Percentiles rank a stretch among this genome's conserved stretches.
Evolutionary conservation across 164 flowering plant genomes (phyloP).

Genomic region (Stephania japonica): DNA sequence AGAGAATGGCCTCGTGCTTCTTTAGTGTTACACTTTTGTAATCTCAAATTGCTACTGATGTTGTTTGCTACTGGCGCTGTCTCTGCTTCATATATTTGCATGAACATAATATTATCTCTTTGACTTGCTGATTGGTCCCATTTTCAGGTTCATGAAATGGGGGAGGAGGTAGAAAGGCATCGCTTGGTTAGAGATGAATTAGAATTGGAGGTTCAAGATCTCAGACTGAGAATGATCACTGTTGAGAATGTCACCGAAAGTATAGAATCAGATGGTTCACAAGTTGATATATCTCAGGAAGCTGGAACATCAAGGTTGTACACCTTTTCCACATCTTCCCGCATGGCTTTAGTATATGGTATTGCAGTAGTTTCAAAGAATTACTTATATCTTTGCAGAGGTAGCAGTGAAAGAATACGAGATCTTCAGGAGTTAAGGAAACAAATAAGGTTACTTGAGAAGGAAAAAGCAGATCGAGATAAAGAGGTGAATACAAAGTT

Average conservation of each 20-base stretch:
- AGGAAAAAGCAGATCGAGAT: slow-evolving; percentile 46
- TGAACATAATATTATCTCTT: not conserved
- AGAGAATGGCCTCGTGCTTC: not conserved
- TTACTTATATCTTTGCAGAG: slow-evolving; percentile 25
- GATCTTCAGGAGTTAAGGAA: slow-evolving; percentile 44
- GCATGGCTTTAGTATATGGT: not conserved
- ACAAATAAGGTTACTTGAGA: slow-evolving; percentile 44
- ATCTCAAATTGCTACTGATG: not conserved
- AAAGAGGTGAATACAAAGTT: slow-evolving; percentile 45
- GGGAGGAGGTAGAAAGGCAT: slow-evolving; percentile 58
- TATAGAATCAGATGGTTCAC: slow-evolving; percentile 26
- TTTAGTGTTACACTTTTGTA: not conserved
- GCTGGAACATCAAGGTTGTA: slow-evolving; percentile 44
- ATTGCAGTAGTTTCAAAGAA: not conserved
- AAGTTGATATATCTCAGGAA: slow-evolving; percentile 19
- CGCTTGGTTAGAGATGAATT: slow-evolving; percentile 44
- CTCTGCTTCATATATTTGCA: not conserved
- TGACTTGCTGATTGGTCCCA: slow-evolving; percentile 4
- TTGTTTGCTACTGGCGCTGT: not conserved
- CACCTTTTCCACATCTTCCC: slow-evolving; percentile 5
- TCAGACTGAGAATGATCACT: slow-evolving; percentile 43
- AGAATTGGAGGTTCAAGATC: slow-evolving; percentile 52
- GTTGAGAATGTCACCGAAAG: slow-evolving; percentile 41
- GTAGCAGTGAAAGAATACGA: slow-evolving; percentile 20
- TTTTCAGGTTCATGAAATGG: slow-evolving; percentile 70